Evolutionary conservation across 1,284 basidiomycete genomes (phyloP).

Genomic region (Naganishia sp.): DNA sequence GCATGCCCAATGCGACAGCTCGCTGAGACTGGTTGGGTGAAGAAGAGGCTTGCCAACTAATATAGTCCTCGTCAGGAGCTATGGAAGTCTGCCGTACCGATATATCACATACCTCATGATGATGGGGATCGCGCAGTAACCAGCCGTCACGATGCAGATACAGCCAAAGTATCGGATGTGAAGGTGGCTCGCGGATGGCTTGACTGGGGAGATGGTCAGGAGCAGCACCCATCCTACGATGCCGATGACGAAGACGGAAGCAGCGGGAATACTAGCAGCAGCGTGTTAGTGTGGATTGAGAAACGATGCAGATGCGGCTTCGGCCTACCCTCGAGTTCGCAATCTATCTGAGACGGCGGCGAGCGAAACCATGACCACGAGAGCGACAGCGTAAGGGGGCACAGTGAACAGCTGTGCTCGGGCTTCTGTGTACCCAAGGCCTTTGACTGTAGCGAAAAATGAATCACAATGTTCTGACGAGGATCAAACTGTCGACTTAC

Average conservation of each 20-base stretch:
- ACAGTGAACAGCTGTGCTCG: conserved; percentile 67
- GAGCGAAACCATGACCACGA: conserved; percentile 65
- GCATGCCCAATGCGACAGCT: conserved; percentile 55
- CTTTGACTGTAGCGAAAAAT: conserved; percentile 36
- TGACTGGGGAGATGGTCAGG: conserved; percentile 42
- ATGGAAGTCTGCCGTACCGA: too few relatives aligned
- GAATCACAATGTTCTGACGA: conserved; percentile 27
- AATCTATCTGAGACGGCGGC: conserved; percentile 70
- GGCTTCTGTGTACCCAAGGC: conserved; percentile 57
- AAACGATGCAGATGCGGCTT: background rate
- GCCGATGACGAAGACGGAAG: conserved; percentile 51
- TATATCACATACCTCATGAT: conserved; percentile 33
- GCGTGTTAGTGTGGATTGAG: background rate
- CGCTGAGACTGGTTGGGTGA: conserved; percentile 51
- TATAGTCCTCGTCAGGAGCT: too few relatives aligned
- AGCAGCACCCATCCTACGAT: conserved; percentile 55
- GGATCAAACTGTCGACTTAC: conserved; percentile 52
- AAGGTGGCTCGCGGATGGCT: conserved; percentile 40
- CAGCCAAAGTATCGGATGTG: conserved; percentile 54
- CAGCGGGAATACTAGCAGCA: conserved; percentile 41
- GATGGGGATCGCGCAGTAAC: conserved; percentile 51
- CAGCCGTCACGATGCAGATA: conserved; percentile 51
- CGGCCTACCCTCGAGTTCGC: conserved; percentile 64
- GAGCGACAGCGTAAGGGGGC: conserved; percentile 75
- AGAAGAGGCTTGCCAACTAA: conserved; percentile 49